These are phyloP conservation scores for Dictyostelium brefeldianum DNA, from an alignment of 78 protist genomes.

Conservation along the genomic window DNA sequence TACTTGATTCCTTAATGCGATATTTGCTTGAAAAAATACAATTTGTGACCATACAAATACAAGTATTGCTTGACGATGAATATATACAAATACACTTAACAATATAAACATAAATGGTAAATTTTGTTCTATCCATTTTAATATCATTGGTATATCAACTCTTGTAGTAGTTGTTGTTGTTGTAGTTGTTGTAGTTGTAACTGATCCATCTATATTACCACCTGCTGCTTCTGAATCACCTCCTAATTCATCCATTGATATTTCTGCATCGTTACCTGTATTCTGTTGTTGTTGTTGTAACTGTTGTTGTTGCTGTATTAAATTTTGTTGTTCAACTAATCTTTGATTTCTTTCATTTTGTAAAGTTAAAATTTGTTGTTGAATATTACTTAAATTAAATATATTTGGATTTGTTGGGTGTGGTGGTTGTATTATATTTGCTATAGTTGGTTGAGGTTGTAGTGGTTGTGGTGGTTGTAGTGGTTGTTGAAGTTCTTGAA, in stretches of 20 bases:
- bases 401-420: neutral
- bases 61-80: constrained; percentile 58
- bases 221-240: neutral
- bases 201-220: neutral
- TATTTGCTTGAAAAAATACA: constrained; percentile 46
- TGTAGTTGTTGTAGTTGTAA: constrained; percentile 32
- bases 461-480: neutral
- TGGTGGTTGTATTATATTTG: neutral
- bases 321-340: neutral
- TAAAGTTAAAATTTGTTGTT: constrained; percentile 20
- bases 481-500: neutral
- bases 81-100: constrained; percentile 45
- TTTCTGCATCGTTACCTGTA: neutral
- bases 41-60: constrained; percentile 58
- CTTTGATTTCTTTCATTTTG: neutral
- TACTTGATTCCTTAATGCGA: constrained; percentile 35
- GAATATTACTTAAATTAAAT: neutral
- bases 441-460: neutral
- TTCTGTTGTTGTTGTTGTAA: neutral
- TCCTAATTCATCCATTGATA: neutral
- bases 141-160: constrained; percentile 47
- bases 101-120: constrained; percentile 59
- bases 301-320: neutral
- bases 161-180: constrained; percentile 35
- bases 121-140: constrained; percentile 65